These are phyloP conservation scores for Elaeagnus macrophylla DNA, from an alignment of 306 rosid genomes.

Conservation along the genomic window DNA sequence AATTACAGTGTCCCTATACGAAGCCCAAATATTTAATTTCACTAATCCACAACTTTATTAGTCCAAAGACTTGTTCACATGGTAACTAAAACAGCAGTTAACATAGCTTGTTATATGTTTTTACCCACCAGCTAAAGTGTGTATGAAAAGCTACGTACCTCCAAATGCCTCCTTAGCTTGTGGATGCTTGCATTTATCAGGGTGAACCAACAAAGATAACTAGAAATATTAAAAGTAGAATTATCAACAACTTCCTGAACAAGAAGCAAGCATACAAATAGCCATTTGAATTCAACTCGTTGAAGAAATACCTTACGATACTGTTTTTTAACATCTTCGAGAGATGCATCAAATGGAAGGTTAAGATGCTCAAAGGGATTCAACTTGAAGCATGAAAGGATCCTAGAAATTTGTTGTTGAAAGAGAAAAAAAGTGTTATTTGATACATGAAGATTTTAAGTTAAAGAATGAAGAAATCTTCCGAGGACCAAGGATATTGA, in stretches of 20 bases:
- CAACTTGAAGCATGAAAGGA: constrained; percentile 86
- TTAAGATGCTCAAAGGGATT: constrained; percentile 77
- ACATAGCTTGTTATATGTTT: neutral
- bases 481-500: too few species aligned
- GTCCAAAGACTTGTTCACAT: too few species aligned
- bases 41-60: too few species aligned
- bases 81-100: too few species aligned
- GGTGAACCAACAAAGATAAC: constrained; percentile 92
- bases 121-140: constrained; percentile 2
- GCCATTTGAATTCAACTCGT: constrained; percentile 6
- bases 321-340: constrained; percentile 77
- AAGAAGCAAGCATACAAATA: constrained; percentile 3
- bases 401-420: constrained; percentile 34
- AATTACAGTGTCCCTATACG: too few species aligned
- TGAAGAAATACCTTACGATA: constrained; percentile 70
- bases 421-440: neutral
- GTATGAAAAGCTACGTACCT: constrained; percentile 43
- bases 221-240: constrained; percentile 23
- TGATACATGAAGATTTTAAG: neutral
- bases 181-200: constrained; percentile 98
- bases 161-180: constrained; percentile 96
- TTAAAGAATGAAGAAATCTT: too few species aligned
- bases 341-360: constrained; percentile 63
- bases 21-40: too few species aligned
- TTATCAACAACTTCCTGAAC: constrained; percentile 9